These are phyloP conservation scores for Salix suchowensis DNA, from an alignment of 345 rosid genomes.

Conservation along the genomic window DNA sequence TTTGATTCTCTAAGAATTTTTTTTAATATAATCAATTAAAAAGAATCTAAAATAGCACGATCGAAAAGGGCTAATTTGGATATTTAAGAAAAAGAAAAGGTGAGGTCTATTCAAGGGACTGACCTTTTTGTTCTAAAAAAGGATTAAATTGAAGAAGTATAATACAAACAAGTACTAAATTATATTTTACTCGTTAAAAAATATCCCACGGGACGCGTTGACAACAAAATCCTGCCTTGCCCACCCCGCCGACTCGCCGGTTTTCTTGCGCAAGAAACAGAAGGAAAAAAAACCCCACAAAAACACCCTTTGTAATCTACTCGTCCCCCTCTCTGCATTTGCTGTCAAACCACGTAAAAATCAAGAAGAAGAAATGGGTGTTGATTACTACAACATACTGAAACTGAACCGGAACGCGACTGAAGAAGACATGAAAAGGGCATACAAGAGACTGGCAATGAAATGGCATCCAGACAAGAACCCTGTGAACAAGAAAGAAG, in stretches of 20 bases:
- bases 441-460: slow-evolving; percentile 76
- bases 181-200: not conserved
- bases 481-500: slow-evolving; percentile 56
- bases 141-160: not conserved
- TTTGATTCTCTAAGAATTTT: too few relatives aligned
- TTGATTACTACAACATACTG: slow-evolving; percentile 86
- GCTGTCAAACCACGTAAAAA: not conserved
- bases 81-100: not conserved
- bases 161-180: not conserved
- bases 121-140: too few relatives aligned
- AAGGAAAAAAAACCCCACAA: not conserved
- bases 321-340: not conserved
- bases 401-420: slow-evolving; percentile 54
- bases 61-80: not conserved
- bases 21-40: too few relatives aligned
- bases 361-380: slow-evolving; percentile 44
- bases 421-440: slow-evolving; percentile 73
- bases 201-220: not conserved
- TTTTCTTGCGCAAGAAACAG: not conserved
- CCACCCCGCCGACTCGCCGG: slow-evolving; percentile 30
- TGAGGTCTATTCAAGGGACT: not conserved
- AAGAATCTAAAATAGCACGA: too few relatives aligned
- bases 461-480: slow-evolving; percentile 96
- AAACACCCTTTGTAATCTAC: not conserved
- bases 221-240: not conserved